phyloP scores from a whole-genome alignment of 148 eudicot genomes.

The Fagopyrum esculentum region DNA sequence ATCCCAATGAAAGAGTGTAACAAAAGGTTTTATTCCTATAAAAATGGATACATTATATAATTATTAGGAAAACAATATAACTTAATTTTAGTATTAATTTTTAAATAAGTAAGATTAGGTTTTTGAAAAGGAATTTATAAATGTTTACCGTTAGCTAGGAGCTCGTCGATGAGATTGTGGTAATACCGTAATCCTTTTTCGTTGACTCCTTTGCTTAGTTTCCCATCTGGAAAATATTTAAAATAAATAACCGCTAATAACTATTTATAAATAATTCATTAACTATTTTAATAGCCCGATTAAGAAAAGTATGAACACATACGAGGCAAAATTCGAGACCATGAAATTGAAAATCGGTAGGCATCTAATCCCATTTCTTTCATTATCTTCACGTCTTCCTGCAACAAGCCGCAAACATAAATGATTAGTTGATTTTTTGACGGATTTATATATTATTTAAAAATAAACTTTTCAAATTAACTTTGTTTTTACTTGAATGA shows the following conservation, averaged over 20 bases:
- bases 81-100: no score
- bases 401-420: not conserved
- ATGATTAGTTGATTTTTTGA: no score
- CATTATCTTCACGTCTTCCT: conserved; percentile 34
- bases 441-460: no score
- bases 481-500: no score
- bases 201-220: conserved; percentile 37
- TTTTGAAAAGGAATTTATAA: not conserved
- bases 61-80: no score
- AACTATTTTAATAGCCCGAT: no score
- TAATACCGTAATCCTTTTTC: conserved; percentile 43
- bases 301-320: conserved; percentile 1
- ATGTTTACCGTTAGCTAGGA: conserved; percentile 25
- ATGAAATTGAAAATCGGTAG: conserved; percentile 33
- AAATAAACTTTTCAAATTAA: no score
- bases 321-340: conserved; percentile 39
- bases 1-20: conserved; percentile 40
- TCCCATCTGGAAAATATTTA: conserved; percentile 25
- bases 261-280: no score
- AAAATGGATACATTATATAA: no score
- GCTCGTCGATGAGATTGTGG: conserved; percentile 47
- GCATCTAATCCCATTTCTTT: conserved; percentile 35
- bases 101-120: no score
- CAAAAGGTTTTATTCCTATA: conserved; percentile 41
- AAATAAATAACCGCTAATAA: not conserved